Conservation (phyloP, 2,329 filamentous ascomycete genomes). For the Paecilomyces fulvus region DNA sequence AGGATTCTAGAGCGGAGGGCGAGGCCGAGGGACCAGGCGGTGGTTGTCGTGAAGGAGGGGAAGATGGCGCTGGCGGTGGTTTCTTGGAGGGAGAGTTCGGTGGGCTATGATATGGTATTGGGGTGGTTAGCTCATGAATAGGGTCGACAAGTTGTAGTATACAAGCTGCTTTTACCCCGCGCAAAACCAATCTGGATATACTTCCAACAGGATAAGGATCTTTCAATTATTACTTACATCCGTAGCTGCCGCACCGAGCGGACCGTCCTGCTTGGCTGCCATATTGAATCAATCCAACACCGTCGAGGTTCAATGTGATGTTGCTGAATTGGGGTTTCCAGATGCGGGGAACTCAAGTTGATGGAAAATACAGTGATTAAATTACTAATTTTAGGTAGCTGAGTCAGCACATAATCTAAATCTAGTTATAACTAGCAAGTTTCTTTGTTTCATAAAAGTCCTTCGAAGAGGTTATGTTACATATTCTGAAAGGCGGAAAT, state of each 20-base stretch:
- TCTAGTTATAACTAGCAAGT: no score
- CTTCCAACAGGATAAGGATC: not conserved
- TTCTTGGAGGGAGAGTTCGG: conserved; percentile 22
- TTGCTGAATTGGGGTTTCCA: not conserved
- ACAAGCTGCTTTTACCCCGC: no score
- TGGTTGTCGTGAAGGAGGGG: conserved; percentile 28
- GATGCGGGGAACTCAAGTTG: not conserved
- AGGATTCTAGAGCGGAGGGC: conserved; percentile 31
- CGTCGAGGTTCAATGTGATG: not conserved
- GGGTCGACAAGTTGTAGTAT: no score
- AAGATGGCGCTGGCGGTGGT: conserved; percentile 21
- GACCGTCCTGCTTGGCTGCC: not conserved
- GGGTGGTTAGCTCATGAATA: not conserved
- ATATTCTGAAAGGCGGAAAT: not conserved
- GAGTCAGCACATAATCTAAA: not conserved
- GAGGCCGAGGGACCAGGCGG: conserved; percentile 31
- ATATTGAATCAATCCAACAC: not conserved
- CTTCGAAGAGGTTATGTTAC: not conserved
- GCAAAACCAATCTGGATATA: not conserved
- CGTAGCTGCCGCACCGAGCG: not conserved
- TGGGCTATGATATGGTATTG: conserved; percentile 13
- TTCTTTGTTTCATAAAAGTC: not conserved
- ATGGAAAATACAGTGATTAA: not conserved
- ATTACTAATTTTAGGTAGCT: not conserved
- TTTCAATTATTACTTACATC: not conserved